A percentile compares a stretch with the other conserved stretches of the same genome.
Evolutionary conservation across 116 monocot species (phyloP).

Genomic region (Papilionanthe hybrid): DNA sequence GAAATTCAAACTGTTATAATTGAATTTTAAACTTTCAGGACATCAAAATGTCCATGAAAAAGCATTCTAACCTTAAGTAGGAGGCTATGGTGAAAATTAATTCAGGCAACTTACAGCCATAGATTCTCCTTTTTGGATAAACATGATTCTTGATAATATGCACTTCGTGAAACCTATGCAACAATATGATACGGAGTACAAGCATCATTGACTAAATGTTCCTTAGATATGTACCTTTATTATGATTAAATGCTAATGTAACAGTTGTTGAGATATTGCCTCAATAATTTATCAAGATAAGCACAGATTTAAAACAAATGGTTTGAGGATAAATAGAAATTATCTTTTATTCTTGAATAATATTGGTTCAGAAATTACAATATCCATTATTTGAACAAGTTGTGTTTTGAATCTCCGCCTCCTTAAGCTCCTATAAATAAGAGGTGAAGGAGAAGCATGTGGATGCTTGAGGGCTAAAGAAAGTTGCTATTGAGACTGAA

Average conservation of each 20-base stretch:
- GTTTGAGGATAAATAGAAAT: background rate
- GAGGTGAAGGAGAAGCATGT: background rate
- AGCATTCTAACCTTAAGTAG: background rate
- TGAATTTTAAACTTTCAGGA: background rate
- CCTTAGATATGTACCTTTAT: background rate
- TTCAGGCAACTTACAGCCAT: background rate
- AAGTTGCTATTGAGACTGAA: background rate
- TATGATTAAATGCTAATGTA: background rate
- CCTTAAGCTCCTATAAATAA: background rate
- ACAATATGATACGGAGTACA: background rate
- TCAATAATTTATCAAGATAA: background rate
- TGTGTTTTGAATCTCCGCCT: background rate
- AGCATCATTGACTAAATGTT: background rate
- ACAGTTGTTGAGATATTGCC: background rate
- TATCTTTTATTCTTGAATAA: background rate
- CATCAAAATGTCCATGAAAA: background rate
- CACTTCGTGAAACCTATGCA: background rate
- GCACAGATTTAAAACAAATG: background rate
- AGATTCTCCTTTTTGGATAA: constrained; percentile 2
- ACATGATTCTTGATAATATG: background rate
- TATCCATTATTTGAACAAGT: background rate
- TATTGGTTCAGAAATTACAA: background rate
- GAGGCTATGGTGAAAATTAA: background rate
- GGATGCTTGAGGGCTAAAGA: background rate
- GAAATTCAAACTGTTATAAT: constrained; percentile 7